Evolutionary conservation across 2,329 filamentous ascomycete genomes (phyloP), one percentile per base, ranked within the genome.

Genomic region (Uncinocarpus reesii): DNA sequence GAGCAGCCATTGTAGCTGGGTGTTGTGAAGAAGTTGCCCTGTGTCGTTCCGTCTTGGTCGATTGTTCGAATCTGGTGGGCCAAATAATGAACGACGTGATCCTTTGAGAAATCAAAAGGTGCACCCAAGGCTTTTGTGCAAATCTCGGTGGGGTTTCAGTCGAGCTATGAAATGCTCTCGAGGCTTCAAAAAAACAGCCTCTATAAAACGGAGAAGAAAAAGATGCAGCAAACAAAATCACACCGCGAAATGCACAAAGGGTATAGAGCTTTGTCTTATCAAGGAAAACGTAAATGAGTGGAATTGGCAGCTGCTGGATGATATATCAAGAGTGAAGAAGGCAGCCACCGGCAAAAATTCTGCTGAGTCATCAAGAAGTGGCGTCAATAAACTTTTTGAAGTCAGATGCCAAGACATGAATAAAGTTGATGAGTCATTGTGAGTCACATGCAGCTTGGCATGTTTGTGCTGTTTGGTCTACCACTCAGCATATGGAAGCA

Each of bases 181-280:
- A 49, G 40, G 47, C 38, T 43, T 49, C 18, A 37, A 44, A 49
- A 43, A 49, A 49, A 43, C 29, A 49, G 40, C 40, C 38, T 36
- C 29, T 36, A n/a, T 42, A 15, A 43, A 43, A 20, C 31, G 7
- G 20, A 3, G 20, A 20, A 29, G 31, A 16, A 42, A 35, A 49
- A 11, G 2, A 29, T 4, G 18, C 8, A 36, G 24, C 18, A 35
- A 34, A 32, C 13, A 44, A 44, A 32, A 44, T 31, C 7, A 20
- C 18, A 18, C 4, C 11, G 32, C 21, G 8, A 31, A 36, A 26
- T 8, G 36, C 2, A 35, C 2, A 42, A 2, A 26, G 32, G 20
- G 4, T 11, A 37, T 6, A 35, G 13, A 26, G 37, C 29, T 5
- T 8, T n/a, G 10, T 7, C 26, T 29, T 29, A 7, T 29, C 8